Base-by-base conservation (phyloP, 805 yeast species). In the Hanseniaspora mollemarum region DNA sequence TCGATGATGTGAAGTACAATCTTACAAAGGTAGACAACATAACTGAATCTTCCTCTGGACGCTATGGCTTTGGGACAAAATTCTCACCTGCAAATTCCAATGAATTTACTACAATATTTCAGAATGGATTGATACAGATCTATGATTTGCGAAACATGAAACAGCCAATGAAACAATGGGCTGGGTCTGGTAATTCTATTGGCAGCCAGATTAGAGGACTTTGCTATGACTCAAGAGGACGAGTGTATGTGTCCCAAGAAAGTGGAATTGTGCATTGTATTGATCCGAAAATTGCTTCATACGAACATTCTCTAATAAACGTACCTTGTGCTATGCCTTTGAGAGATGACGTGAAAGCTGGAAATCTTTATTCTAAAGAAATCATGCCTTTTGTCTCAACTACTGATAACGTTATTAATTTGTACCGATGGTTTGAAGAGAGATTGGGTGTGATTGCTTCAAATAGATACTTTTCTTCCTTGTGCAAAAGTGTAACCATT, bases 91-190 rank as follows among this genome's bases (percentile, higher is more conserved):
- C 2, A 5, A 37, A 26, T 26, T 94, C 90, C 19, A 57, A 71
- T 48, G 72, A 78, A 55, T 83, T 88, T 61, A 80, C 92, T 1
- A 78, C 84, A 0, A 80, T 87, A 22, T 87, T 87, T 62, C 95
- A 88, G 65, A 87, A 84, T 60, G 97, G 97, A 6, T 68, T 77
- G 19, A 80, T 90, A 54, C 70, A 80, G 55, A 66, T 88, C 8
- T 88, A 80, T 62, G 97, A 88, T 63, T 62, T 83, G 7, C 69
- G 97, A 55, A 80, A 80, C 54, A 62, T 78, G 49, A 58, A 65
- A 1, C 57, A 62, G 8, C 85, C 87, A 4, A 53, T 81, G 15
- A 70, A 73, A 49, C 74, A 72, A 52, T 69, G 83, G 26, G 67
- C 68, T 45, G 79, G 87, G 3, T 80, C 90, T 0, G 68, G 88